Evolutionary conservation across 331 rosid species (phyloP).

Genomic region (Erythrophleum ivorense): DNA sequence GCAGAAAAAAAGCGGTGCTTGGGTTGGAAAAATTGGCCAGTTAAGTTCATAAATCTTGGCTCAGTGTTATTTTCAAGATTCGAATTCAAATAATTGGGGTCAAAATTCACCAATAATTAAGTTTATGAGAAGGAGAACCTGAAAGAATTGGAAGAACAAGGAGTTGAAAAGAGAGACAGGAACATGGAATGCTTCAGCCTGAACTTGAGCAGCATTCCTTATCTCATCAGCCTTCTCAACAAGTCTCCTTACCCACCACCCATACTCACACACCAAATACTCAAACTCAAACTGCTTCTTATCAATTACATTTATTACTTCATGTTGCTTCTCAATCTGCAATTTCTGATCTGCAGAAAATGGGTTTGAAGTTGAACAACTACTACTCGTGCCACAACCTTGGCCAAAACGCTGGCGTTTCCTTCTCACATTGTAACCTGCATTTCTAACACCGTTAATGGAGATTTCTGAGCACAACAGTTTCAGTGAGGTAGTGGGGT

Average conservation of each 20-base stretch:
- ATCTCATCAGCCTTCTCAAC: slow-evolving; percentile 63
- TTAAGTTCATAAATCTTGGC: too few relatives aligned
- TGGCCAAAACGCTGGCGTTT: neutral
- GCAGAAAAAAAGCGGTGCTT: too few relatives aligned
- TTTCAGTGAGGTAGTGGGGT: slow-evolving; percentile 41
- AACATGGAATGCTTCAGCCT: slow-evolving; percentile 81
- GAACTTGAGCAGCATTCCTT: slow-evolving; percentile 60
- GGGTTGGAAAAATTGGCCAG: too few relatives aligned
- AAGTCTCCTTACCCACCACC: slow-evolving; percentile 79
- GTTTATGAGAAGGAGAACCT: slow-evolving; percentile 47
- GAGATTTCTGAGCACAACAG: slow-evolving; percentile 34
- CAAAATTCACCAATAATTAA: neutral
- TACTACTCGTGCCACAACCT: slow-evolving; percentile 25
- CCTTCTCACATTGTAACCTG: slow-evolving; percentile 5
- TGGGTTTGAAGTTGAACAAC: slow-evolving; percentile 33
- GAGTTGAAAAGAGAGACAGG: slow-evolving; percentile 68
- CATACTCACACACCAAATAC: slow-evolving; percentile 64
- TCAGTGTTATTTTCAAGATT: neutral
- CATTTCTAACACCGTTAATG: neutral
- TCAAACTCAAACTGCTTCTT: slow-evolving; percentile 28
- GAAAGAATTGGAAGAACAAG: slow-evolving; percentile 74
- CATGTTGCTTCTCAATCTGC: slow-evolving; percentile 33
- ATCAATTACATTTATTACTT: neutral
- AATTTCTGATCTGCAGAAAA: slow-evolving; percentile 48
- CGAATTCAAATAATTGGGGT: neutral